Evolutionary conservation across 306 rosid genomes (phyloP).

Genomic region (Cyamopsis tetragonoloba): DNA sequence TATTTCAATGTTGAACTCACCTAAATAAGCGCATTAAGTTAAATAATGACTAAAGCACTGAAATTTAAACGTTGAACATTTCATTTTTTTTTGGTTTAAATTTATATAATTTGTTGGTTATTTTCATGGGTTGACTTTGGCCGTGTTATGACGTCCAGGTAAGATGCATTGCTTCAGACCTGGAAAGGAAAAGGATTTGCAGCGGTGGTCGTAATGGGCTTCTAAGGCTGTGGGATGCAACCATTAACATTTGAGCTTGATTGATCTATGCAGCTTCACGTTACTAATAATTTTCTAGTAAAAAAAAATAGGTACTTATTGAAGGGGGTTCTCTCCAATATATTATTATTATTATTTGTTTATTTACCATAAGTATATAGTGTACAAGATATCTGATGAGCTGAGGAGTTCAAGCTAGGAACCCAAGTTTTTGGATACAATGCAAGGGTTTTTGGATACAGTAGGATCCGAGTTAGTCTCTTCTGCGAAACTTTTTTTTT

Average conservation of each 20-base stretch:
- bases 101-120: conserved; percentile 15
- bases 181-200: conserved; percentile 96
- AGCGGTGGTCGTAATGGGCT: conserved; percentile 96
- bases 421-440: no score
- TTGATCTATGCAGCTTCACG: conserved; percentile 1
- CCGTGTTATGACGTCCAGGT: conserved; percentile 48
- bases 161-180: conserved; percentile 78
- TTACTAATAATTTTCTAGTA: conserved; percentile 16
- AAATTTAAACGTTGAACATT: conserved; percentile 8
- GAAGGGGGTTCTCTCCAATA: background rate
- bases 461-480: no score
- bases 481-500: no score
- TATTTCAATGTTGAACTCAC: background rate
- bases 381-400: conserved; percentile 14
- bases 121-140: conserved; percentile 25
- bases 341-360: no score
- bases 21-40: background rate
- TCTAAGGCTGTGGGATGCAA: conserved; percentile 98
- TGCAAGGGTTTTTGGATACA: no score
- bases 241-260: conserved; percentile 67
- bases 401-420: conserved; percentile 8
- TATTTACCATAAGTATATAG: conserved; percentile 19
- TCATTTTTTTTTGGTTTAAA: conserved; percentile 3
- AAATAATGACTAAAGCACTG: background rate
- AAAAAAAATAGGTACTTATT: conserved; percentile 11